Evolutionary conservation across 2,329 filamentous ascomycete species (phyloP).

Genomic region (Graphilbum ipis-grandicollis): DNA sequence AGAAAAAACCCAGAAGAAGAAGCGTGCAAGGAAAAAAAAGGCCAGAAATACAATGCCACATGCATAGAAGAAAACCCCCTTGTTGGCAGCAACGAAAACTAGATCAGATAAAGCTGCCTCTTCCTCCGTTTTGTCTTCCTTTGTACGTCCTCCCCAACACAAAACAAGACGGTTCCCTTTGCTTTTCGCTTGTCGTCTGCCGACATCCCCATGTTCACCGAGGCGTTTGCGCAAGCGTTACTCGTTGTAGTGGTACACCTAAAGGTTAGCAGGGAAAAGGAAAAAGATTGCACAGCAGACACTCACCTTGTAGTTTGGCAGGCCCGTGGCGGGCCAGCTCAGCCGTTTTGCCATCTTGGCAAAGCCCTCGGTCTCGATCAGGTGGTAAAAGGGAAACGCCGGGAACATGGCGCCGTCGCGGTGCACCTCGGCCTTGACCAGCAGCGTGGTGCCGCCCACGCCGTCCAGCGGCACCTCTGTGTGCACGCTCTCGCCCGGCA

Average conservation of each 20-base stretch:
- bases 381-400: slow-evolving; percentile 84
- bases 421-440: slow-evolving; percentile 95
- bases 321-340: slow-evolving; percentile 70
- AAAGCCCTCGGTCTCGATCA: slow-evolving; percentile 96
- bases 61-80: background rate
- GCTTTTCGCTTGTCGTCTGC: background rate
- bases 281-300: slow-evolving; percentile 2
- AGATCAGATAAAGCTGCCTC: background rate
- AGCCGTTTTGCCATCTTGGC: slow-evolving; percentile 88
- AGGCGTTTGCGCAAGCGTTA: too few relatives aligned
- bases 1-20: too few relatives aligned
- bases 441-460: slow-evolving; percentile 77
- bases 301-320: slow-evolving; percentile 90
- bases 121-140: background rate
- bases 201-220: too few relatives aligned
- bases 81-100: background rate
- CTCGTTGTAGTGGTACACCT: slow-evolving; percentile 88
- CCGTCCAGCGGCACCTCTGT: slow-evolving; percentile 68
- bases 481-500: slow-evolving; percentile 35
- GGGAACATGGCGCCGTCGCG: slow-evolving; percentile 98
- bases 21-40: too few relatives aligned
- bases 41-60: too few relatives aligned
- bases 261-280: background rate
- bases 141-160: too few relatives aligned
- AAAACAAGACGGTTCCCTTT: background rate